Base-by-base conservation (phyloP, 768 basidiomycete genomes). In the Lentinula raphanica region DNA sequence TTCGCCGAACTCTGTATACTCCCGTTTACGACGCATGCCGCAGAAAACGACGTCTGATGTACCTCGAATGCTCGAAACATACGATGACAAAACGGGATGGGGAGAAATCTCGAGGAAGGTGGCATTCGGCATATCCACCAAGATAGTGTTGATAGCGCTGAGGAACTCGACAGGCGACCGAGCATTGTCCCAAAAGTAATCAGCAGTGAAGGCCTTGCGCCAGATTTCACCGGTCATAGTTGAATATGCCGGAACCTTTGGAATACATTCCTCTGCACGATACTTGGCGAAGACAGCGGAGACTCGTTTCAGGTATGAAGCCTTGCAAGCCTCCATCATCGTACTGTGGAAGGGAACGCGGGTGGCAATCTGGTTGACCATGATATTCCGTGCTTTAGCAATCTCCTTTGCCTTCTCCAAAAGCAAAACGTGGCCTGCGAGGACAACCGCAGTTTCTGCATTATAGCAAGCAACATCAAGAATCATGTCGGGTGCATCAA, bases 381-480 rank as follows among this genome's bases (percentile, higher is more conserved):
- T 64, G 35, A 69, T 54, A 2, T 65, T 68, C 17, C 42, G 49
- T 12, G 49, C 53, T 38, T 58, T 40, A 5, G 69, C 70, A 15
- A 59, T 55, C 35, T 59, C 49, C 1, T 71, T 66, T 0, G 65
- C 66, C 11, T 49, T 60, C 42, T 70, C 68, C 15, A 63, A 21
- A 15, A 55, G 42, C 5, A 54, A 19, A 13, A 55, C 44, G 13
- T 50, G 54, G 1, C 72, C 72, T 11, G 72, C 62, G n/a, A 74
- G 21, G 1, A 67, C 63, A 35, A 72, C 58, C 2, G 71, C 69
- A 8, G 61, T 58, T 17, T 65, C 63, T 11, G 69, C 56, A 55
- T 74, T 74, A 60, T 66, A 70, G 56, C 68, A 69, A 8, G 62
- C 72, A 35, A 74, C 59, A n/a, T 68, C 66, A 21, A 72, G 54